Evolutionary conservation across 305 asterid genomes (phyloP).

Genomic region (Solanum hybrid): DNA sequence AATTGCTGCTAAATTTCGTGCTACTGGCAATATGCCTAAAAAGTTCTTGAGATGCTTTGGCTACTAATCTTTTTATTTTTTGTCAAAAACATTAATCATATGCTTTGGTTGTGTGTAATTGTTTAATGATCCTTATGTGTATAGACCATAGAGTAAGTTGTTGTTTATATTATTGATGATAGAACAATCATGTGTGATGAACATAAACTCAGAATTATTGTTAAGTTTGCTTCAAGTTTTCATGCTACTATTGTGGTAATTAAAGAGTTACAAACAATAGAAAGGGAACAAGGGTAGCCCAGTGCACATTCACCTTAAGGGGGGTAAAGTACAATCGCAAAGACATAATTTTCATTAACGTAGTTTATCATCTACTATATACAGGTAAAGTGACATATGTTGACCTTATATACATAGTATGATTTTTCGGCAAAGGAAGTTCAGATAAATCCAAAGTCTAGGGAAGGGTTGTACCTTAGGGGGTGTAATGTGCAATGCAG

Average conservation of each 20-base stretch:
- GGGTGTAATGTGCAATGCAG: too few species aligned
- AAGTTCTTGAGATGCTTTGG: slow-evolving; percentile 34
- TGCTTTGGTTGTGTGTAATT: neutral
- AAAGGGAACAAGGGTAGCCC: neutral
- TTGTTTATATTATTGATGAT: neutral
- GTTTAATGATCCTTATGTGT: neutral
- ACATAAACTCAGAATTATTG: neutral
- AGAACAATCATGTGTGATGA: neutral
- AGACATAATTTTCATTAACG: neutral
- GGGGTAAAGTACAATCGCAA: too few species aligned
- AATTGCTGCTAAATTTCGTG: slow-evolving; percentile 28
- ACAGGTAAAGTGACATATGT: neutral
- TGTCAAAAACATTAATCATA: neutral
- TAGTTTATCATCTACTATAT: neutral
- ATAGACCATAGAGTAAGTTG: neutral
- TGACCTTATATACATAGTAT: neutral
- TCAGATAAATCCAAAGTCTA: neutral
- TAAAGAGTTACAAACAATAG: neutral
- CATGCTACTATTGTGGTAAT: neutral
- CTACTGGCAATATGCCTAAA: slow-evolving; percentile 28
- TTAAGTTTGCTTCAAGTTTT: neutral
- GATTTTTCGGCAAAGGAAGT: neutral
- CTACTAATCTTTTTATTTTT: neutral
- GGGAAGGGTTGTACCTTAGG: too few species aligned
- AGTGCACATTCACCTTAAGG: neutral